Evolutionary conservation across 2,329 filamentous ascomycete genomes (phyloP), one percentile per base, ranked within the genome.

Genomic region (Talaromyces verruculosus): DNA sequence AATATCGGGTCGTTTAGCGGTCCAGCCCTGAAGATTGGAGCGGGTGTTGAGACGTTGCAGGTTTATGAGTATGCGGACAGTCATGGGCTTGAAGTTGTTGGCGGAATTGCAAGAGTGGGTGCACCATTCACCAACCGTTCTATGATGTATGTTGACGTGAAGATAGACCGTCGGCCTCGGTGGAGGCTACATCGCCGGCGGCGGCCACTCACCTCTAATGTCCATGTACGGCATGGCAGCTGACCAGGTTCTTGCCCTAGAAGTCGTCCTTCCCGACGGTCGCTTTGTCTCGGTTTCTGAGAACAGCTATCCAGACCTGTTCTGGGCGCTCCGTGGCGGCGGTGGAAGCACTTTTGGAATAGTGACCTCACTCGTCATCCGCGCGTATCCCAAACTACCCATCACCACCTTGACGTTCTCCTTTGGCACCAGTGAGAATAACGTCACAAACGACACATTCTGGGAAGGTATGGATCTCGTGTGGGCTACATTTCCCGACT

Each of bases 161-260:
- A 5, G 35, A 37, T 19, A 81, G 55, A 55, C 55, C 55, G 22
- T 51, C 17, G 84, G 82, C 0, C 86, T 89, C 4, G 87, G 86
- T 1, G 88, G 87, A 15, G 87, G 88, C 1, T 89, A 85, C 69
- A 83, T 80, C 5, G 85, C 87, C 71, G 87, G 86, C 5, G 88
- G 86, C 15, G 88, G 88, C 0, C 86, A 88, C 70, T 83, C 81
- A 0, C 77, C 82, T 49, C 47, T 63, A 10, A 49, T 39, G 25
- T 62, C 47, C 15, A 22, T 57, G 13, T 63, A 58, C 51, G 64
- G 88, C 5, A 78, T 91, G 0, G 84, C 76, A 10, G 86, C 86
- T 0, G 87, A 90, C 68, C 83, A 89, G 61, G 81, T 84, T 0
- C 77, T 90, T 1, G 79, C 84, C 67, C 85, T 79, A 63, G 81